Evolutionary conservation across 148 eudicot species (phyloP).

Genomic region (Rhododendron ovatum): DNA sequence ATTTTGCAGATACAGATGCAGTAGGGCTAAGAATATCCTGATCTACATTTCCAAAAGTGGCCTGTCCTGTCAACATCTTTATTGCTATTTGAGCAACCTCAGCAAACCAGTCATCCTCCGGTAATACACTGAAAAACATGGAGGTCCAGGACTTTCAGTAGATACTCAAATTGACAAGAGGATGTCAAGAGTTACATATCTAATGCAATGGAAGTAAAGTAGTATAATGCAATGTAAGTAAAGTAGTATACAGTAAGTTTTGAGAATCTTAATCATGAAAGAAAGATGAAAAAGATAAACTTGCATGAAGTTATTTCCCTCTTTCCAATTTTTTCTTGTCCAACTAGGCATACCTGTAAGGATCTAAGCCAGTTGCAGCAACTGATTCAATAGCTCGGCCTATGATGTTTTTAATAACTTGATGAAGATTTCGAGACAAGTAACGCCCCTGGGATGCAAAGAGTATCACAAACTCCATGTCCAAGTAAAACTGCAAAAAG

Average conservation of each 20-base stretch:
- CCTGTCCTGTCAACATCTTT: constrained; percentile 66
- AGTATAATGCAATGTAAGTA: not conserved
- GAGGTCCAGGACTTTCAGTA: not conserved
- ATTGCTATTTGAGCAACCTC: constrained; percentile 82
- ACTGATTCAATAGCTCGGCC: constrained; percentile 83
- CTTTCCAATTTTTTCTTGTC: not conserved
- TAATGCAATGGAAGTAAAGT: not conserved
- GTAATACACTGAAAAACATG: constrained; percentile 53
- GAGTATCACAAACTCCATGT: constrained; percentile 94
- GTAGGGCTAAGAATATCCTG: constrained; percentile 57
- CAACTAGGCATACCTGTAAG: constrained; percentile 53
- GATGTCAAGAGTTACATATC: not conserved
- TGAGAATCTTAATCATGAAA: not conserved
- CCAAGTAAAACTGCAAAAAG: constrained; percentile 77
- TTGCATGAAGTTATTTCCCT: not conserved
- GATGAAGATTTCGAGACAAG: constrained; percentile 83
- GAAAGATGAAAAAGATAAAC: not conserved
- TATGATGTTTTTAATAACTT: constrained; percentile 74
- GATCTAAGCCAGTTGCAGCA: constrained; percentile 74
- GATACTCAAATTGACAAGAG: not conserved
- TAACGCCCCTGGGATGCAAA: constrained; percentile 97
- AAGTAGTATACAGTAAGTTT: not conserved
- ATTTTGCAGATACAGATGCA: constrained; percentile 42
- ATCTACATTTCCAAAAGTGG: constrained; percentile 36
- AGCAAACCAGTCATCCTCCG: constrained; percentile 96